phyloP scores from a whole-genome alignment of 768 basidiomycete species.

The Serendipita sp. region DNA sequence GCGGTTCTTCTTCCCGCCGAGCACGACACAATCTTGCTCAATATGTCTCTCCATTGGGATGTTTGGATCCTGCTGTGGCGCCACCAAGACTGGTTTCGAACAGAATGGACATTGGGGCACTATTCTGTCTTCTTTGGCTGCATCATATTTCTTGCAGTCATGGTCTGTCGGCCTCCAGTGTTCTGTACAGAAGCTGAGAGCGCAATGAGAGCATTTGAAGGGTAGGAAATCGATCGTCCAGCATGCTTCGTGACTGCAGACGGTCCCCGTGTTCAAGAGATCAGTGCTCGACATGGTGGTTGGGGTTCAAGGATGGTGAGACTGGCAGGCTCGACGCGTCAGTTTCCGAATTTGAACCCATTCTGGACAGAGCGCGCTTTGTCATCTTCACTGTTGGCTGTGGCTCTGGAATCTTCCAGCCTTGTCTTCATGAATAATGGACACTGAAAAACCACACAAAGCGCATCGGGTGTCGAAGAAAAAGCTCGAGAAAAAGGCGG shows the following conservation, averaged over 20 bases:
- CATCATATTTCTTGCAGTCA: conserved; percentile 53
- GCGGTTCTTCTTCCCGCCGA: conserved; percentile 43
- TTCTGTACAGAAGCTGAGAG: conserved; percentile 50
- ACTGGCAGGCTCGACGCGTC: conserved; percentile 2
- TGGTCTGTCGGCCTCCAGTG: conserved; percentile 62
- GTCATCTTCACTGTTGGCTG: background rate
- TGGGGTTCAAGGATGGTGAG: background rate
- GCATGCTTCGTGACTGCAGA: conserved; percentile 55
- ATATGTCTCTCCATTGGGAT: conserved; percentile 68
- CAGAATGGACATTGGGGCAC: conserved; percentile 77
- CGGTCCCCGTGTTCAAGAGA: conserved; percentile 50
- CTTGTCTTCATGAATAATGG: background rate
- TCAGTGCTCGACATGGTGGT: conserved; percentile 18
- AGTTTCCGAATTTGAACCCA: background rate
- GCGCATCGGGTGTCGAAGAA: conserved; percentile 7
- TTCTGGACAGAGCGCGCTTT: background rate
- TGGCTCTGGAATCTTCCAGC: background rate
- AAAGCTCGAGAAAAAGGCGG: conserved; percentile 8
- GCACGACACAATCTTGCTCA: conserved; percentile 44
- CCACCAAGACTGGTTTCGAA: conserved; percentile 55
- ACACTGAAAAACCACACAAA: conserved; percentile 6
- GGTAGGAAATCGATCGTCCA: conserved; percentile 69
- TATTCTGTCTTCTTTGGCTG: conserved; percentile 52
- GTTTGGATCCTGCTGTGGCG: conserved; percentile 68
- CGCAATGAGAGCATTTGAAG: conserved; percentile 74